phyloP scores from a whole-genome alignment of 2,329 filamentous ascomycete species.

The Fusarium algeriense region DNA sequence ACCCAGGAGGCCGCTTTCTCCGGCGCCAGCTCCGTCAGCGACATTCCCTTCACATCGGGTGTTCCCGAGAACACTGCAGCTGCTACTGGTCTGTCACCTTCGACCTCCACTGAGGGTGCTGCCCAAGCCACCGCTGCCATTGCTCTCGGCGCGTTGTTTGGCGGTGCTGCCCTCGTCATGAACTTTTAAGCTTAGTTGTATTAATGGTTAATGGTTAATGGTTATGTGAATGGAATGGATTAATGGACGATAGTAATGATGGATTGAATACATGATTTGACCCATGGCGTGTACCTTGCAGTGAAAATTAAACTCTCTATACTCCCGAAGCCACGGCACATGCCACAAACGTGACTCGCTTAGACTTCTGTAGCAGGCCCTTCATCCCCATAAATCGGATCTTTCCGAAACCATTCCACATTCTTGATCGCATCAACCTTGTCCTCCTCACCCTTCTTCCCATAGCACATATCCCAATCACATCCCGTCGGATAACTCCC shows the following conservation, averaged over 20 bases:
- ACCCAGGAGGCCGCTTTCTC: conserved; percentile 64
- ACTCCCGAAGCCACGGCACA: neutral
- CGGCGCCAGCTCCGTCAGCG: conserved; percentile 61
- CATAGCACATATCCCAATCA: conserved; percentile 81
- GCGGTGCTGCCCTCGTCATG: conserved; percentile 41
- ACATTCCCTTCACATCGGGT: conserved; percentile 67
- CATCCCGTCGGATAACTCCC: conserved; percentile 71
- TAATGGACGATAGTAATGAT: conserved; percentile 17
- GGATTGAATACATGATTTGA: conserved; percentile 3
- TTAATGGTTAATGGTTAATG: neutral
- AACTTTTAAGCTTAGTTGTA: conserved; percentile 21
- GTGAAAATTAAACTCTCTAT: neutral
- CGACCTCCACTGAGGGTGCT: conserved; percentile 35
- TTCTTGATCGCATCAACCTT: conserved; percentile 27
- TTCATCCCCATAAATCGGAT: conserved; percentile 36
- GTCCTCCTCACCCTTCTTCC: conserved; percentile 58
- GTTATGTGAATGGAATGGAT: neutral
- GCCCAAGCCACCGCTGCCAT: conserved; percentile 44
- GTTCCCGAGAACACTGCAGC: conserved; percentile 47
- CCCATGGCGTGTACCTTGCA: neutral
- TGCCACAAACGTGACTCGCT: neutral
- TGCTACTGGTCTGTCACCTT: conserved; percentile 34
- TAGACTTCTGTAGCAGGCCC: conserved; percentile 16
- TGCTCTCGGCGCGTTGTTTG: conserved; percentile 42
- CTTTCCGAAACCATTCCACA: conserved; percentile 28